Conservation (phyloP, 345 rosid species). For the Laguncularia racemosa region DNA sequence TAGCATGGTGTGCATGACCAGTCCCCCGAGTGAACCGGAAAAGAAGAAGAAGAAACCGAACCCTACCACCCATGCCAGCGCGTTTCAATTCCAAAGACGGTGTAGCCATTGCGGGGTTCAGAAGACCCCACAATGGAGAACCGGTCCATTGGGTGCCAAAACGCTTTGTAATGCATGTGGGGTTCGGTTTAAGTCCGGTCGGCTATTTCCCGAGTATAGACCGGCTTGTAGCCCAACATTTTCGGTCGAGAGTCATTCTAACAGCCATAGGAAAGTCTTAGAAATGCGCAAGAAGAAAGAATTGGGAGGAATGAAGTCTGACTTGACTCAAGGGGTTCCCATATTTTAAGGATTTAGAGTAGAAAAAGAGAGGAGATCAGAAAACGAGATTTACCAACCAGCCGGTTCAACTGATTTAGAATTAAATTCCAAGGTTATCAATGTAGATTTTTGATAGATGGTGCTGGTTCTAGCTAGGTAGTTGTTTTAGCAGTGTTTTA, state of each 20-base stretch:
- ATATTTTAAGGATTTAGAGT: conserved; percentile 3
- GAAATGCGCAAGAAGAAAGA: conserved; percentile 43
- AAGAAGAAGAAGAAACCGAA: conserved; percentile 11
- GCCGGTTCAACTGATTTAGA: too few relatives aligned
- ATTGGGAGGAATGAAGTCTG: background rate
- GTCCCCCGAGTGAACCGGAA: conserved; percentile 8
- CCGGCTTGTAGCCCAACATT: conserved; percentile 50
- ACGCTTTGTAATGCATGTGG: conserved; percentile 46
- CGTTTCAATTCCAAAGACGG: conserved; percentile 15
- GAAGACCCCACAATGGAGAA: conserved; percentile 43
- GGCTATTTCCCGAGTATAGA: conserved; percentile 39
- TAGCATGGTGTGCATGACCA: background rate
- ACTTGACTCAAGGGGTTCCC: conserved; percentile 9
- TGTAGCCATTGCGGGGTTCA: conserved; percentile 46
- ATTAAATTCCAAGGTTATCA: too few relatives aligned
- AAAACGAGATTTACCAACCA: too few relatives aligned
- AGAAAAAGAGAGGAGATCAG: too few relatives aligned
- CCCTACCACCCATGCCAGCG: background rate
- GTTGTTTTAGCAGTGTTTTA: too few relatives aligned
- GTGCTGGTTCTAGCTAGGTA: too few relatives aligned
- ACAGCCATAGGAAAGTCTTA: conserved; percentile 38
- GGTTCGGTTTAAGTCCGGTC: conserved; percentile 42
- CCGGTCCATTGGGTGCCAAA: conserved; percentile 39
- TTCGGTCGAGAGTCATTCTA: conserved; percentile 30
- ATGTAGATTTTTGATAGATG: too few relatives aligned